Evolutionary conservation across 2,329 filamentous ascomycete species (phyloP).

Genomic region (Verticillium tricorpus): DNA sequence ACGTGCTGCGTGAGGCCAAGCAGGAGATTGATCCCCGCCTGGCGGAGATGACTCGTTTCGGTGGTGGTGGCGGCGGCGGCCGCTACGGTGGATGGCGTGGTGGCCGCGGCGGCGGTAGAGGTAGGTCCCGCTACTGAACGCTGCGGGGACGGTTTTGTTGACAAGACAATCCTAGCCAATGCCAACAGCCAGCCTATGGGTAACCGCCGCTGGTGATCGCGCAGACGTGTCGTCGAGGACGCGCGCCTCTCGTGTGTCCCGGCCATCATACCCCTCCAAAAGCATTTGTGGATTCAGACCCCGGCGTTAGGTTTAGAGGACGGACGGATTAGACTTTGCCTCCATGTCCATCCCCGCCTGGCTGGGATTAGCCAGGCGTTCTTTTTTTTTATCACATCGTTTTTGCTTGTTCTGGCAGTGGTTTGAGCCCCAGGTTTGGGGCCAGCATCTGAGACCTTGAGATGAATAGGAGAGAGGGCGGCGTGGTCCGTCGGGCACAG

Average conservation of each 20-base stretch:
- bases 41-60: constrained; percentile 90
- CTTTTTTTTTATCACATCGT: background rate
- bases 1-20: constrained; percentile 91
- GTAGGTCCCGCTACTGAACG: constrained; percentile 34
- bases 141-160: constrained; percentile 9
- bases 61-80: constrained; percentile 75
- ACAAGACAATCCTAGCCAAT: constrained; percentile 32
- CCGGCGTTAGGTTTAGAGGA: background rate
- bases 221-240: background rate
- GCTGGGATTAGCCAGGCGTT: background rate
- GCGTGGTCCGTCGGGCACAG: background rate
- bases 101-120: constrained; percentile 52
- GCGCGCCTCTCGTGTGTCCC: background rate
- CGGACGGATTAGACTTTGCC: background rate
- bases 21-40: constrained; percentile 96
- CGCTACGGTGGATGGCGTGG: constrained; percentile 68
- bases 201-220: constrained; percentile 46
- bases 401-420: background rate
- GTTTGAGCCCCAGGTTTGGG: background rate
- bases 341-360: background rate
- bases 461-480: background rate
- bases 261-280: background rate
- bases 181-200: constrained; percentile 47
- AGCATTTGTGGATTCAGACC: constrained; percentile 2
- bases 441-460: background rate